Evolutionary conservation across 2,329 filamentous ascomycete species (phyloP), one percentile per base, ranked within the genome.

Genomic region (Fusarium humuli): DNA sequence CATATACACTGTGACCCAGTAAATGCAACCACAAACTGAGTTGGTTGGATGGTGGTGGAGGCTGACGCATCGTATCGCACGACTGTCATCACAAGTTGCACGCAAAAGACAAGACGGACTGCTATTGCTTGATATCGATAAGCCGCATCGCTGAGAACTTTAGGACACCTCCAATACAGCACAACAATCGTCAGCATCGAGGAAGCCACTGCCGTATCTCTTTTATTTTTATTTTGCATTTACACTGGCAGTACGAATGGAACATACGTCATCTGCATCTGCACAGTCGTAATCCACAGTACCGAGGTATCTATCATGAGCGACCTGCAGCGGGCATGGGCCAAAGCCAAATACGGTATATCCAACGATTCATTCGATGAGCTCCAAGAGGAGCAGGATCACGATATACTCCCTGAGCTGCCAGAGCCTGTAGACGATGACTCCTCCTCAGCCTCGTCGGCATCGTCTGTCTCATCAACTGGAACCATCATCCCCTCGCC

Each of bases 401-500:
- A 70, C 44, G 80, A 82, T 67, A 83, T 86, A 66, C 78, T 85
- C 54, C 75, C 81, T 27, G 84, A 86, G 69, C 74, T 86, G 57
- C 81, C 79, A 10, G 81, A 83, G 59, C 76, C 83, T 54, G 77
- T 80, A 44, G 84, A 83, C 54, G 87, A 93, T 73, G 91, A 92
- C 78, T 92, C 90, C 16, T 92, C 90, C 2, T 91, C 89, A 11
- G 88, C 92, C 16, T 97, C 90, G 2, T 91, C 89, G 10, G 88
- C 92, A 14, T 97, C 81, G 0, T 97, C 94, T n/a, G 91, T 93
- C 40, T 97, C 94, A 6, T 98, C 94, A 3, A 94, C 94, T 6
- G 94, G 94, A 27, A 98, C 95, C n/a, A 87, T 98, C 66, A 91
- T 94, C 69, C 94, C 94, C 1, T 92, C 92, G 7, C 88, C 89